phyloP scores from a whole-genome alignment of 495 filamentous ascomycete genomes.

The Aspergillus affinis region DNA sequence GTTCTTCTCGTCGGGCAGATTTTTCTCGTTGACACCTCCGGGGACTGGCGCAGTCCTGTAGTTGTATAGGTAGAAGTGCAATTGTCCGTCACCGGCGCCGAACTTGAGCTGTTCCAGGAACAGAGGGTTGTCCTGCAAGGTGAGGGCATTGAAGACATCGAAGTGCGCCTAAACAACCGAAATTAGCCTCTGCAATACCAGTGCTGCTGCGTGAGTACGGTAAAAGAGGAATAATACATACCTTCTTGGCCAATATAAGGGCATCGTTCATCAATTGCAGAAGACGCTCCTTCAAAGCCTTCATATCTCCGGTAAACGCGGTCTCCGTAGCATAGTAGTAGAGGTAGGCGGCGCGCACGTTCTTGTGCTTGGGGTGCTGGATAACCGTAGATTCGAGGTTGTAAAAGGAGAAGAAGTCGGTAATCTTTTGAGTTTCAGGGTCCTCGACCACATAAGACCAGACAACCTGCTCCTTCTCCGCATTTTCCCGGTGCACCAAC shows the following conservation, averaged over 20 bases:
- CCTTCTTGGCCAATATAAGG: slow-evolving; percentile 81
- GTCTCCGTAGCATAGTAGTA: slow-evolving; percentile 93
- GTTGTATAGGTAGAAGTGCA: slow-evolving; percentile 97
- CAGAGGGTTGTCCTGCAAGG: slow-evolving; percentile 86
- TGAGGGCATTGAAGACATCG: slow-evolving; percentile 96
- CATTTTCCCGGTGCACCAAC: slow-evolving; percentile 65
- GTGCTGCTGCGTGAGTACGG: not conserved
- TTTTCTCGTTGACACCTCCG: slow-evolving; percentile 79
- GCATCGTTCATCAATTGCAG: slow-evolving; percentile 80
- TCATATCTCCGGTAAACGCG: slow-evolving; percentile 60
- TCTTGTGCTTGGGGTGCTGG: slow-evolving; percentile 68
- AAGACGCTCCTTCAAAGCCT: slow-evolving; percentile 67
- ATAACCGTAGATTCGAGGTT: slow-evolving; percentile 91
- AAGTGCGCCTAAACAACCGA: slow-evolving; percentile 59
- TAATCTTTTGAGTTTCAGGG: slow-evolving; percentile 72
- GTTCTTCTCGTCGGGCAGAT: slow-evolving; percentile 67
- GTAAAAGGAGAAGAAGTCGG: slow-evolving; percentile 97
- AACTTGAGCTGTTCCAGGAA: slow-evolving; percentile 94
- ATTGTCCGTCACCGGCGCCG: slow-evolving; percentile 85
- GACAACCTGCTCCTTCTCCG: slow-evolving; percentile 72
- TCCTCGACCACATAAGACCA: slow-evolving; percentile 92
- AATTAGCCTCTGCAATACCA: not conserved
- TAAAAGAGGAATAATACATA: slow-evolving; percentile 21
- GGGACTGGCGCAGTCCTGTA: slow-evolving; percentile 79
- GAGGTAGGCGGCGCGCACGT: slow-evolving; percentile 84